These are phyloP conservation scores for Arthrinium puccinioides DNA, from an alignment of 2,329 filamentous ascomycete genomes.

Conservation along the genomic window DNA sequence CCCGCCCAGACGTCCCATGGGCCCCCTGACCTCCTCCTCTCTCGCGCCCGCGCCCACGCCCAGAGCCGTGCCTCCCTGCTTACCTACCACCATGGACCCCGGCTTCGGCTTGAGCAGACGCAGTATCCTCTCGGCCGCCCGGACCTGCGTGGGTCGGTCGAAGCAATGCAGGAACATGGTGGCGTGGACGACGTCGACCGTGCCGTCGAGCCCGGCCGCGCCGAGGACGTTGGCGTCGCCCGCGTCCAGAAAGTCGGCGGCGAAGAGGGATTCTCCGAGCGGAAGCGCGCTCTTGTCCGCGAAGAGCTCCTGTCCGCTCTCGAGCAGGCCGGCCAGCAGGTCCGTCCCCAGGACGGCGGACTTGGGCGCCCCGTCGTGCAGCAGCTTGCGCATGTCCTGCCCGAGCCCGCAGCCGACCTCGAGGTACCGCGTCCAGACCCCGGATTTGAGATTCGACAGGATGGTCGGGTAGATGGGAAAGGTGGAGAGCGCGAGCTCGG, in stretches of 20 bases:
- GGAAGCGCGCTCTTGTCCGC: background rate
- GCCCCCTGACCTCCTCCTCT: background rate
- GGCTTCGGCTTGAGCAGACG: background rate
- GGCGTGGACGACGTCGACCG: background rate
- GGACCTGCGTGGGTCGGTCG: background rate
- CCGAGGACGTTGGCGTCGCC: background rate
- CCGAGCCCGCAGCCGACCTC: conserved; percentile 1
- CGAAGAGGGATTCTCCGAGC: background rate
- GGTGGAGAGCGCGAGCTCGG: background rate
- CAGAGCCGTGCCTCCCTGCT: background rate
- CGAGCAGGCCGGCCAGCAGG: background rate
- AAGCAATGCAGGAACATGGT: conserved; percentile 4
- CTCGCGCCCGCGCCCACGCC: background rate
- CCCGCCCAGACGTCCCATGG: background rate
- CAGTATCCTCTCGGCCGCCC: background rate
- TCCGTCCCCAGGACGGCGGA: background rate
- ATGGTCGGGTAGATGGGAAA: background rate
- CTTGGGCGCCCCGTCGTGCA: background rate
- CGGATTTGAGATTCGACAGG: background rate
- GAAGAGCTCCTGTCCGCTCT: background rate
- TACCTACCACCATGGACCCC: background rate
- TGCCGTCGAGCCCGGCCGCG: background rate
- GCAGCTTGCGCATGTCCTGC: conserved; percentile 1
- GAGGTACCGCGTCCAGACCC: background rate
- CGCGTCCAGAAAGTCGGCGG: background rate